These are phyloP conservation scores for Pseudogymnoascus sp. DNA, from an alignment of 2,329 filamentous ascomycete species.

Conservation along the genomic window DNA sequence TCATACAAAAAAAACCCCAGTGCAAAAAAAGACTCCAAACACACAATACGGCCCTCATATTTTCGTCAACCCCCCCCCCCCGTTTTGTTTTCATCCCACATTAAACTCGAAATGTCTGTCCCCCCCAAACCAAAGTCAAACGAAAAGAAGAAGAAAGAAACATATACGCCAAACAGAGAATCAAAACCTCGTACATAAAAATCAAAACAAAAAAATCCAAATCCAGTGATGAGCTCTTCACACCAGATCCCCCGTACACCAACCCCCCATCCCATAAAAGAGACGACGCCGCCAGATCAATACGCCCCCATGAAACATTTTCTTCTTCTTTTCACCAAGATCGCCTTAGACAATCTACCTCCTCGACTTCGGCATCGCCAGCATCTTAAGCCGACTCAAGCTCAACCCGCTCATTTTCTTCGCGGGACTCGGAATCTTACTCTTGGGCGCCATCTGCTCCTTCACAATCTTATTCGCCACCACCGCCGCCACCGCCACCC, in stretches of 20 bases:
- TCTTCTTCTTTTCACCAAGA: too few relatives aligned
- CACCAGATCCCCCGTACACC: neutral
- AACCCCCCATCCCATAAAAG: neutral
- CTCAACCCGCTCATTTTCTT: slow-evolving; percentile 43
- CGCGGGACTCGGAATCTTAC: slow-evolving; percentile 36
- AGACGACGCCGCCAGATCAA: neutral
- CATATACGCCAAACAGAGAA: neutral
- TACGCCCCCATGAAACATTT: neutral
- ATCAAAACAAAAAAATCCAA: neutral
- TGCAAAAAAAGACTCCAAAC: neutral
- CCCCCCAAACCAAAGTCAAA: neutral
- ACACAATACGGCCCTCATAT: neutral
- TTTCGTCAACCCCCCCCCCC: neutral
- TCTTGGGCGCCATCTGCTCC: slow-evolving; percentile 12
- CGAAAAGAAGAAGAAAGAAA: neutral
- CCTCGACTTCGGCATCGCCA: slow-evolving; percentile 51
- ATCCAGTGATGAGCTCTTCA: slow-evolving; percentile 5
- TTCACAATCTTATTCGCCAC: slow-evolving; percentile 27
- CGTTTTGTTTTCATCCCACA: neutral
- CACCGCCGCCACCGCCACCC: slow-evolving; percentile 23
- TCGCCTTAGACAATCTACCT: slow-evolving; percentile 27
- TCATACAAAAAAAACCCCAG: neutral
- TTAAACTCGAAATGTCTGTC: neutral
- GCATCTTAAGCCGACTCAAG: slow-evolving; percentile 52
- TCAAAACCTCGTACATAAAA: neutral